These are phyloP conservation scores for Amborella trichopoda DNA, from an alignment of 164 flowering plant genomes.

Conservation along the genomic window DNA sequence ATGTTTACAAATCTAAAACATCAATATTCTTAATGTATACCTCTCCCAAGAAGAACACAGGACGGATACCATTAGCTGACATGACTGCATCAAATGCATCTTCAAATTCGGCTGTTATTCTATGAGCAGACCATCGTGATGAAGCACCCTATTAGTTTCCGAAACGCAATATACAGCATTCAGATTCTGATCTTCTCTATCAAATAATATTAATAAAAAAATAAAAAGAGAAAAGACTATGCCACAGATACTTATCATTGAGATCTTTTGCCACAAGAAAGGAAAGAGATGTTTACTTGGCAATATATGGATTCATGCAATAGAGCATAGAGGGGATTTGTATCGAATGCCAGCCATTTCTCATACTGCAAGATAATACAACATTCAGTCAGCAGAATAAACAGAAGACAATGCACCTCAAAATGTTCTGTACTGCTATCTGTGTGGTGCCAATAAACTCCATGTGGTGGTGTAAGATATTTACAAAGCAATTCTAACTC, in stretches of 20 bases:
- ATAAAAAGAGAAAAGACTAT: no score
- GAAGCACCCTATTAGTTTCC: constrained; percentile 62
- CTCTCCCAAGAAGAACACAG: constrained; percentile 91
- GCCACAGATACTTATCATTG: no score
- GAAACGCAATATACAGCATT: no score
- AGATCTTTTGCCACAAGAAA: neutral
- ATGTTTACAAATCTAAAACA: no score
- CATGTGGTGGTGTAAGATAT: no score
- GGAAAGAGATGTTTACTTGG: constrained; percentile 37
- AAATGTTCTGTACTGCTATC: no score
- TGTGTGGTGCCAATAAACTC: no score
- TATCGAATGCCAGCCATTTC: constrained; percentile 42
- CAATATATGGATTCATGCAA: constrained; percentile 88
- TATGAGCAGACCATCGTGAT: constrained; percentile 80
- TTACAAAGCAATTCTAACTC: no score
- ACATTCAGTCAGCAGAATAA: no score
- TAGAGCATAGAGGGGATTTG: constrained; percentile 86
- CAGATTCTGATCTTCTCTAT: no score
- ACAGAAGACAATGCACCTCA: no score
- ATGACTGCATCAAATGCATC: constrained; percentile 53
- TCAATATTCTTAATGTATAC: constrained; percentile 32
- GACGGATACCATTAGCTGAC: constrained; percentile 68
- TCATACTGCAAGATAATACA: constrained; percentile 68
- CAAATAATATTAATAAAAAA: no score
- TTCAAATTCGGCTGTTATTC: constrained; percentile 45